A percentile compares a stretch with the other conserved stretches of the same genome.
phyloP scores from a whole-genome alignment of 805 yeast genomes.

The Lipomyces lipofer region DNA sequence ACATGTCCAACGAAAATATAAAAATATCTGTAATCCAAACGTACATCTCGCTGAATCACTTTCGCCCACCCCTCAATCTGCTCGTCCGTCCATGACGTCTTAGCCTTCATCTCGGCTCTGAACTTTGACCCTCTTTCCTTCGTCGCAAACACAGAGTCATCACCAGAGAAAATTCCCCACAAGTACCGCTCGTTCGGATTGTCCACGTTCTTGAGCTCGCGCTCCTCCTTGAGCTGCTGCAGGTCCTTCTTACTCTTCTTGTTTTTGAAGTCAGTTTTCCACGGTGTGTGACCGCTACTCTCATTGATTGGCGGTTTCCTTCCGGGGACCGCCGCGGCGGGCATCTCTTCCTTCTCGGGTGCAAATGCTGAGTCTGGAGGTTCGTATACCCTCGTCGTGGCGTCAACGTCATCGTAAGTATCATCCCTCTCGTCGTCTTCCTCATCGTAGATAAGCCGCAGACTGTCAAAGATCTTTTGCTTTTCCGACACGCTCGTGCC shows the following conservation, averaged over 20 bases:
- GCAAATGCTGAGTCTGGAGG: constrained; percentile 2
- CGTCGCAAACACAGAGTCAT: constrained; percentile 52
- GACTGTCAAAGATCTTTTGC: constrained; percentile 24
- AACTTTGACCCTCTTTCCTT: constrained; percentile 51
- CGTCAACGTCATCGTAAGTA: constrained; percentile 41
- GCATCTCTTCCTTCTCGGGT: background rate
- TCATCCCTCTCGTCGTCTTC: constrained; percentile 34
- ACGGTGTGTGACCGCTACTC: background rate
- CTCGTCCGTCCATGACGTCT: constrained; percentile 72
- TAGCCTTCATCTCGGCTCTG: constrained; percentile 15
- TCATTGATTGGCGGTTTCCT: background rate
- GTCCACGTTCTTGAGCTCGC: constrained; percentile 36
- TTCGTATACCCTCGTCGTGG: constrained; percentile 24
- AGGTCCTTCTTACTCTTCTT: constrained; percentile 19
- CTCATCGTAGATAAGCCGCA: constrained; percentile 29
- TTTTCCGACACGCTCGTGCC: constrained; percentile 11
- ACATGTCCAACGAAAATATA: background rate
- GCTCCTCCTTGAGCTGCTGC: constrained; percentile 35
- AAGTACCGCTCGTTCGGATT: constrained; percentile 51
- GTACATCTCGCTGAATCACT: constrained; percentile 66
- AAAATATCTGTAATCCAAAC: background rate
- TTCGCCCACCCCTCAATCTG: constrained; percentile 93
- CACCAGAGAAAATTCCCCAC: constrained; percentile 56
- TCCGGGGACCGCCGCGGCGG: background rate
- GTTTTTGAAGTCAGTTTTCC: constrained; percentile 1